These are phyloP conservation scores for Aspergillus steynii DNA, from an alignment of 495 filamentous ascomycete genomes.

Conservation along the genomic window DNA sequence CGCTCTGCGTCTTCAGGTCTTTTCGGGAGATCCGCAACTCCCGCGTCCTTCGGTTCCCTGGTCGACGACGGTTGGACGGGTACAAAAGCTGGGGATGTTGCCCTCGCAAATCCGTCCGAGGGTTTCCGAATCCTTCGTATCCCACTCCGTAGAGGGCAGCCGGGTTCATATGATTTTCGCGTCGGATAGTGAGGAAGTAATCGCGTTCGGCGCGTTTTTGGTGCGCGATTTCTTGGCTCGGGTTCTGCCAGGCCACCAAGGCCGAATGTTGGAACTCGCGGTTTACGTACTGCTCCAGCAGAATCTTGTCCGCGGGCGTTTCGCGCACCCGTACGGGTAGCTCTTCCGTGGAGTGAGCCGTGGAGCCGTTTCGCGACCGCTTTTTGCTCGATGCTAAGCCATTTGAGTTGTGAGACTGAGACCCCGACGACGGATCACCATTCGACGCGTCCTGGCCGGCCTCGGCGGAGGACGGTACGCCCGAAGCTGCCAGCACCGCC, in stretches of 20 bases:
- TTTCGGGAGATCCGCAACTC: slow-evolving; percentile 70
- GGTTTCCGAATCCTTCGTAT: slow-evolving; percentile 88
- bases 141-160: slow-evolving; percentile 72
- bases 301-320: slow-evolving; percentile 51
- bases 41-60: slow-evolving; percentile 71
- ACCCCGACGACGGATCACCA: slow-evolving; percentile 24
- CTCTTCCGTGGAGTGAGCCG: slow-evolving; percentile 31
- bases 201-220: slow-evolving; percentile 56
- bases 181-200: slow-evolving; percentile 50
- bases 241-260: slow-evolving; percentile 41
- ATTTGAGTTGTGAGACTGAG: slow-evolving; percentile 40
- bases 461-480: slow-evolving; percentile 32
- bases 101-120: slow-evolving; percentile 64
- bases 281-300: slow-evolving; percentile 74
- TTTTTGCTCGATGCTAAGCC: slow-evolving; percentile 52
- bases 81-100: slow-evolving; percentile 67
- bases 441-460: slow-evolving; percentile 30
- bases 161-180: slow-evolving; percentile 54
- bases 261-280: slow-evolving; percentile 73
- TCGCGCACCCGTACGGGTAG: slow-evolving; percentile 39
- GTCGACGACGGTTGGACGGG: slow-evolving; percentile 67
- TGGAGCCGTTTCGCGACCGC: slow-evolving; percentile 60
- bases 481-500: slow-evolving; percentile 55
- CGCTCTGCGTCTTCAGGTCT: slow-evolving; percentile 78
- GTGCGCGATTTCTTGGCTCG: slow-evolving; percentile 48